These are phyloP conservation scores for Salmacisia buchloeana DNA, from an alignment of 1,284 basidiomycete genomes.

Conservation along the genomic window DNA sequence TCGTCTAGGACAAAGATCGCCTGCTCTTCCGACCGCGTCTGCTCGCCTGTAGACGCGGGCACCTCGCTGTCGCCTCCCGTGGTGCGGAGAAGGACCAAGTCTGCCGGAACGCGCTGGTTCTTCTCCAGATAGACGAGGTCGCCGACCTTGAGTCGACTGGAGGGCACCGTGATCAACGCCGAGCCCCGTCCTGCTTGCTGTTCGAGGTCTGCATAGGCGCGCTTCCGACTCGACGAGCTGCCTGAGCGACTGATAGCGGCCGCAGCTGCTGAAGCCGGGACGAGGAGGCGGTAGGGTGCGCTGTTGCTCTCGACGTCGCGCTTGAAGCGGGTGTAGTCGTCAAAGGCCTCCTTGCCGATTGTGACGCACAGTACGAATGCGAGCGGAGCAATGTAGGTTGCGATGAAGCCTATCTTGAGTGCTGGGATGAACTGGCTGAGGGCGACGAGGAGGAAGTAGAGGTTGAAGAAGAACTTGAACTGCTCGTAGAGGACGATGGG, in stretches of 20 bases:
- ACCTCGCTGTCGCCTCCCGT: constrained; percentile 52
- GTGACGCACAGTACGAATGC: constrained; percentile 91
- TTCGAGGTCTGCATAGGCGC: not conserved
- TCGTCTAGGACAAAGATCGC: constrained; percentile 31
- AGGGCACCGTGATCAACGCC: constrained; percentile 56
- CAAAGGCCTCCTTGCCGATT: constrained; percentile 97
- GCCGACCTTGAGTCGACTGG: constrained; percentile 81
- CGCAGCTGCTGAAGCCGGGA: constrained; percentile 48
- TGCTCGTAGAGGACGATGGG: constrained; percentile 97
- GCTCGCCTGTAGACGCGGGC: not conserved
- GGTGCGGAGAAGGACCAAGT: constrained; percentile 82
- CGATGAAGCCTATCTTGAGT: constrained; percentile 94
- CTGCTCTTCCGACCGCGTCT: not conserved
- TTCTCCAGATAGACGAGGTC: constrained; percentile 89
- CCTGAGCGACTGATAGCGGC: constrained; percentile 2
- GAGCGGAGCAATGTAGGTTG: constrained; percentile 91
- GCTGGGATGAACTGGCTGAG: constrained; percentile 93
- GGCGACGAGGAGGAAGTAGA: constrained; percentile 96
- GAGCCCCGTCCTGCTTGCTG: not conserved
- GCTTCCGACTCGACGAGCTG: not conserved
- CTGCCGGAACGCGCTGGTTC: constrained; percentile 93
- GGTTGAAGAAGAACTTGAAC: constrained; percentile 99
- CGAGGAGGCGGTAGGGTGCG: constrained; percentile 76
- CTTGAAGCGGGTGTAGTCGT: constrained; percentile 88
- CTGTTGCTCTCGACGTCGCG: constrained; percentile 93